Evolutionary conservation across 179 eudicot genomes (phyloP), one percentile per base, ranked within the genome.

Genomic region (Vitellaria paradoxa): DNA sequence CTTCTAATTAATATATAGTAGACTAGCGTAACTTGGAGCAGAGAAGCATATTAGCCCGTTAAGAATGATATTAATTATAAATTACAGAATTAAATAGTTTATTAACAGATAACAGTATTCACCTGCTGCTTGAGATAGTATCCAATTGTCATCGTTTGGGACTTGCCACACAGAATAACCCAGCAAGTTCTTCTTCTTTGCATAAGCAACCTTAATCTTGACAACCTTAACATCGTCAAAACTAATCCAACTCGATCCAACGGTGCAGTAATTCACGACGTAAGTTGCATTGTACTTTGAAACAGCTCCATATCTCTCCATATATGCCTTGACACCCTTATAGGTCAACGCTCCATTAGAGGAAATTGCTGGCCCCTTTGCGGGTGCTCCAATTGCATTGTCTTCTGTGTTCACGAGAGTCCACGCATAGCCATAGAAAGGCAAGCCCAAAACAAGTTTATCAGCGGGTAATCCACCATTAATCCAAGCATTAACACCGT

Each of bases 391-490:
- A 9, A 84, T 71, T 2, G 2, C 65, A 30, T 75, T 49, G 10
- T 76, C 74, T 47, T 67, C 75, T 17, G 85, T 79, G 66, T 88
- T 80, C 21, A 59, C 76, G 9, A 86, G 86, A 0, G 78, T 70
- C 88, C 86, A 87, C 0, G 75, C 88, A 69, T 78, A 87, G 30
- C 88, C 90, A 76, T 83, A 84, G 78, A 71, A 87, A 37, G 90
- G 66, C 67, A 87, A 78, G 14, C 90, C 90, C n/a, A 87, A 47
- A 46, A 85, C 77, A 14, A 87, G 57, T 70, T 85, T 82, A 42
- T 55, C 72, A 10, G 80, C 76, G 0, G 87, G 78, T 61, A 87
- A 74, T 62, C 88, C 90, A 17, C 65, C 79, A 4, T 53, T 76
- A 21, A 85, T 78, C 88, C 88, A 87, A 55, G 81, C 78, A 60